Conservation (phyloP, 2,329 filamentous ascomycete species). For the Trichoderma atrobrunneum region DNA sequence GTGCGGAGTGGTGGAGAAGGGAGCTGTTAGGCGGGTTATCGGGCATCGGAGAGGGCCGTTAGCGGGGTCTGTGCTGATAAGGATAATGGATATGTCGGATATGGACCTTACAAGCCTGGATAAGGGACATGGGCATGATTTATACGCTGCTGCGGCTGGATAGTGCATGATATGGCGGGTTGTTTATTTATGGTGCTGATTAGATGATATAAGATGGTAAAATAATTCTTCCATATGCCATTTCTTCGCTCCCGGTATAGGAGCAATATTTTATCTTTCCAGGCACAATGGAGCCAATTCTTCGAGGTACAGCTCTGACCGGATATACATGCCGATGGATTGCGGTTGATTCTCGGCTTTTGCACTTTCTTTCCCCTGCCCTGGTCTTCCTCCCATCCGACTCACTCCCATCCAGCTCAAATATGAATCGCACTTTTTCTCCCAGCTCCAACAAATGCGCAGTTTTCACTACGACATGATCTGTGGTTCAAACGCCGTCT, state of each 20-base stretch:
- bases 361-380: neutral
- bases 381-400: neutral
- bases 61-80: neutral
- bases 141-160: neutral
- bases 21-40: neutral
- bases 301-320: neutral
- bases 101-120: neutral
- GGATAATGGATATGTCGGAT: neutral
- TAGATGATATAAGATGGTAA: neutral
- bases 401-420: neutral
- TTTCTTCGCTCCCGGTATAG: neutral
- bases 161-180: neutral
- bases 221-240: neutral
- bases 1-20: neutral
- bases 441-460: neutral
- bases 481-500: neutral
- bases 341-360: conserved; percentile 12
- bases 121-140: neutral
- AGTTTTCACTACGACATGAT: neutral
- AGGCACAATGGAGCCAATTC: neutral
- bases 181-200: neutral
- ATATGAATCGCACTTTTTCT: neutral
- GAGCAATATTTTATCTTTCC: no score
- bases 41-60: conserved; percentile 15
- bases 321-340: neutral